A percentile compares a stretch with the other conserved stretches of the same genome.
These are phyloP conservation scores for Populus hybrid DNA, from an alignment of 441 rosid genomes.

Conservation along the genomic window DNA sequence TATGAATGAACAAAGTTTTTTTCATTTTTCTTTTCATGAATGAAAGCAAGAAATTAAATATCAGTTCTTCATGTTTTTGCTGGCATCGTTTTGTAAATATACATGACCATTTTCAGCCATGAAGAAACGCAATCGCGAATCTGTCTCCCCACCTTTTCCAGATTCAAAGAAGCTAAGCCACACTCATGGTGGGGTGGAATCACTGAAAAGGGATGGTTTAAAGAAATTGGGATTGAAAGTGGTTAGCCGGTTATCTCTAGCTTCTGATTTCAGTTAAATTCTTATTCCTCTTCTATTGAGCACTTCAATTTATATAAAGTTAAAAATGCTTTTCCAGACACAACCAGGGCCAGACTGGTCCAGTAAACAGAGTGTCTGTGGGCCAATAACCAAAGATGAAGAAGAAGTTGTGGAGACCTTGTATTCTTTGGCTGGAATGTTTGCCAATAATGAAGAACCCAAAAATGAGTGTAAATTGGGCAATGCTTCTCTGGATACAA, in stretches of 20 bases:
- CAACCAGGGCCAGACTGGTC: conserved; percentile 40
- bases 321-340: conserved; percentile 34
- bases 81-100: conserved; percentile 19
- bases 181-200: conserved; percentile 30
- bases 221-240: conserved; percentile 42
- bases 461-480: conserved; percentile 23
- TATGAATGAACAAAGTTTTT: background rate
- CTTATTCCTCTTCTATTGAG: conserved; percentile 19
- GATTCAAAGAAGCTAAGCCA: conserved; percentile 56
- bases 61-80: conserved; percentile 4
- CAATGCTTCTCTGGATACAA: conserved; percentile 31
- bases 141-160: conserved; percentile 46
- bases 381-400: conserved; percentile 86
- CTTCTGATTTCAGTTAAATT: conserved; percentile 18
- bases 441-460: conserved; percentile 33
- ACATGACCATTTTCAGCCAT: conserved; percentile 47
- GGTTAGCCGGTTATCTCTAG: conserved; percentile 33
- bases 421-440: conserved; percentile 77
- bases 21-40: conserved; percentile 13
- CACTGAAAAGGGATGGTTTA: conserved; percentile 33
- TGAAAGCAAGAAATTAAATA: background rate
- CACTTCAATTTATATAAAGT: conserved; percentile 14
- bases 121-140: conserved; percentile 70
- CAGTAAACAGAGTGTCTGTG: conserved; percentile 31
- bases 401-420: conserved; percentile 86